phyloP scores from a whole-genome alignment of 140 eudicot genomes.

The Bidens hawaiensis region DNA sequence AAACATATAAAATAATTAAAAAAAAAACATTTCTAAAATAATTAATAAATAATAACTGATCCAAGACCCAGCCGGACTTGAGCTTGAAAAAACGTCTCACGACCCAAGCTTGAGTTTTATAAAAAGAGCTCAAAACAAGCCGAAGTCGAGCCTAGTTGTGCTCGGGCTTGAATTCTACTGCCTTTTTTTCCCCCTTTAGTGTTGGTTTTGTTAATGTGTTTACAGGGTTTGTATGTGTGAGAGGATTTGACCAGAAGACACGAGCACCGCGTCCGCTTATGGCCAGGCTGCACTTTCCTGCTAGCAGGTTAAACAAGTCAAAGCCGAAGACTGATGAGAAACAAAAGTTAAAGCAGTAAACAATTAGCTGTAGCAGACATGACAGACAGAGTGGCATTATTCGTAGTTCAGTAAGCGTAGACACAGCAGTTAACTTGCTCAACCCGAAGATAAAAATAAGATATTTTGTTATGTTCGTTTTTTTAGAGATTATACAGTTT shows the following conservation, averaged over 20 bases:
- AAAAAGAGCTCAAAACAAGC: no score
- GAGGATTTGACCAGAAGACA: conserved; percentile 75
- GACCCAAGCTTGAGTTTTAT: no score
- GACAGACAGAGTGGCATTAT: conserved; percentile 17
- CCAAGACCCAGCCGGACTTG: no score
- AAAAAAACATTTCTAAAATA: no score
- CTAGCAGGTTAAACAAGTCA: conserved; percentile 47
- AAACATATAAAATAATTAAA: no score
- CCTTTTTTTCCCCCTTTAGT: background rate
- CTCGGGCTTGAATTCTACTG: background rate
- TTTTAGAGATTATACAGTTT: background rate
- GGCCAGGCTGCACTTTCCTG: conserved; percentile 82
- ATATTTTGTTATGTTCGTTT: conserved; percentile 8
- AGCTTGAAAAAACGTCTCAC: no score
- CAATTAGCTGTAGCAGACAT: conserved; percentile 2
- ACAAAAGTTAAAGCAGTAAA: conserved; percentile 13
- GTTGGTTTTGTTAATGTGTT: conserved; percentile 8
- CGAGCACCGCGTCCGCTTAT: conserved; percentile 83
- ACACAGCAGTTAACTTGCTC: conserved; percentile 21
- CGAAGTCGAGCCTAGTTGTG: no score
- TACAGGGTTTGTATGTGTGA: conserved; percentile 83
- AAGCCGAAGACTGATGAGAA: conserved; percentile 42
- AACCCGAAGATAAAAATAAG: conserved; percentile 17
- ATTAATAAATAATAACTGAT: no score
- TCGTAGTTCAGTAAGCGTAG: conserved; percentile 17